phyloP scores from a whole-genome alignment of 371 early-diverging fungal genomes.

The Mucor irregularis region DNA sequence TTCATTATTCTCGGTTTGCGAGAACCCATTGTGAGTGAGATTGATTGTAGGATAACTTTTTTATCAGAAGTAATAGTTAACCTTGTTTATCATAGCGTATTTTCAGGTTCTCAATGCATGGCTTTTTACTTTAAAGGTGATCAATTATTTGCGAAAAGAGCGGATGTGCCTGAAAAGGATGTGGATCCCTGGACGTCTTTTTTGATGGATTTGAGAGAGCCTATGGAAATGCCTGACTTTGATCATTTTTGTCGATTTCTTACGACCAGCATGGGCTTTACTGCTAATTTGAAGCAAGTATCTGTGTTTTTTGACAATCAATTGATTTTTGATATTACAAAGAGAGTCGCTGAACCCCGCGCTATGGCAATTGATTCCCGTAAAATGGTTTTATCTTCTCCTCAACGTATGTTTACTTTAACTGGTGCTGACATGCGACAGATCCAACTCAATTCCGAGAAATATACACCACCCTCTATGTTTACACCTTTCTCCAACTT shows the following conservation, averaged over 20 bases:
- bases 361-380: slow-evolving; percentile 57
- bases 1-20: slow-evolving; percentile 84
- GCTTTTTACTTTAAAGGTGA: slow-evolving; percentile 91
- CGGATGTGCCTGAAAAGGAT: slow-evolving; percentile 52
- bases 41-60: background rate
- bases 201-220: slow-evolving; percentile 75
- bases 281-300: slow-evolving; percentile 70
- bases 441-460: slow-evolving; percentile 75
- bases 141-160: slow-evolving; percentile 81
- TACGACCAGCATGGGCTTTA: slow-evolving; percentile 84
- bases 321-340: slow-evolving; percentile 60
- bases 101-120: slow-evolving; percentile 78
- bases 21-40: slow-evolving; percentile 76
- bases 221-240: slow-evolving; percentile 70
- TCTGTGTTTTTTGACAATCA: slow-evolving; percentile 66
- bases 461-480: slow-evolving; percentile 39
- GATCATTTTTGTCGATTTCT: slow-evolving; percentile 80
- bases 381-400: slow-evolving; percentile 57
- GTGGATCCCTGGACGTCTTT: slow-evolving; percentile 72
- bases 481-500: slow-evolving; percentile 29
- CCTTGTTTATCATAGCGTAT: slow-evolving; percentile 41
- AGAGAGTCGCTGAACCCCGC: slow-evolving; percentile 64
- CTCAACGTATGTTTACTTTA: slow-evolving; percentile 72
- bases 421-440: slow-evolving; percentile 57
- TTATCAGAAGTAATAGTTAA: background rate